Evolutionary conservation across 75 land plant species (phyloP).

Genomic region (Picea sitchensis): DNA sequence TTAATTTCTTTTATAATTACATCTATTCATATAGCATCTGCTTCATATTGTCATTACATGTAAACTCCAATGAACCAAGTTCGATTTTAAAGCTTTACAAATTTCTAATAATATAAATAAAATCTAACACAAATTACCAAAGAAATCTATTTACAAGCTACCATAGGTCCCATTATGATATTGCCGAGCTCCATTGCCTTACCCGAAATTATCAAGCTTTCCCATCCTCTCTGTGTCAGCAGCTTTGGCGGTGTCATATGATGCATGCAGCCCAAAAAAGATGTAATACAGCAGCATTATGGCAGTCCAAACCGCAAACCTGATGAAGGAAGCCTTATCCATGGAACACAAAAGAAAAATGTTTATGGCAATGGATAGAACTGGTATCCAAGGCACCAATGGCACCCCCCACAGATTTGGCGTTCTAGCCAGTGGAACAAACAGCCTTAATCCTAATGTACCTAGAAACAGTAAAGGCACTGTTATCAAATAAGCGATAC

Average conservation of each 20-base stretch:
- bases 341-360: conserved; percentile 79
- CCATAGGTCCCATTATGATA: too few relatives aligned
- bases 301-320: conserved; percentile 71
- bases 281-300: conserved; percentile 65
- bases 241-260: conserved; percentile 64
- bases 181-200: too few relatives aligned
- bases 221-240: neutral
- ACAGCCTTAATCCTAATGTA: conserved; percentile 34
- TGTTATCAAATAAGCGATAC: conserved; percentile 48
- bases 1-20: too few relatives aligned
- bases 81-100: too few relatives aligned
- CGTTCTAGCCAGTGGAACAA: conserved; percentile 48
- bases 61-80: too few relatives aligned
- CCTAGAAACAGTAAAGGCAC: conserved; percentile 58
- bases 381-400: conserved; percentile 87
- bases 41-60: too few relatives aligned
- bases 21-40: too few relatives aligned
- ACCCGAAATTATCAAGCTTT: too few relatives aligned
- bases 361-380: conserved; percentile 67
- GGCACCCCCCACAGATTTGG: conserved; percentile 88
- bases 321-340: conserved; percentile 51
- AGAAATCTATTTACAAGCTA: too few relatives aligned
- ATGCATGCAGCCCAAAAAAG: conserved; percentile 77
- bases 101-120: too few relatives aligned
- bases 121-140: too few relatives aligned